Conservation (phyloP, 805 yeast species). For the Candida tibetensis region DNA sequence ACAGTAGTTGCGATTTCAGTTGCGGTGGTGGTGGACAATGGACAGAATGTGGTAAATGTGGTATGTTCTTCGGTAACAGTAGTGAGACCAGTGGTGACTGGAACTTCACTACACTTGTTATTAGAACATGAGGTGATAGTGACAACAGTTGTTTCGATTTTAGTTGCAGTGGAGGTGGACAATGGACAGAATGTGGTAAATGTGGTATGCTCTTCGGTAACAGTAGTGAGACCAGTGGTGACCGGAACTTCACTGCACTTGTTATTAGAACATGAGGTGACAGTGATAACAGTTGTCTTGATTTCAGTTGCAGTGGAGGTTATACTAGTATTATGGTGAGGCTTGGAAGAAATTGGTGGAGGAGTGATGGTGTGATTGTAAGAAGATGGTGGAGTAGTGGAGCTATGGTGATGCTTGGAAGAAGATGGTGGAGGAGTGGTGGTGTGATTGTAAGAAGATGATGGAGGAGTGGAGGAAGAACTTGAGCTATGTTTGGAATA, state of each 20-base stretch:
- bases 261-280: conserved; percentile 33
- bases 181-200: conserved; percentile 36
- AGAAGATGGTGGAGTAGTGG: conserved; percentile 3
- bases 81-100: conserved; percentile 33
- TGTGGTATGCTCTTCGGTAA: conserved; percentile 26
- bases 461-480: conserved; percentile 2
- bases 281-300: conserved; percentile 29
- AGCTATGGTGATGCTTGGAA: background rate
- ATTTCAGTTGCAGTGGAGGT: conserved; percentile 3
- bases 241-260: conserved; percentile 18
- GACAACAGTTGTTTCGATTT: conserved; percentile 23
- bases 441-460: conserved; percentile 1
- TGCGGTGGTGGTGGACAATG: conserved; percentile 15
- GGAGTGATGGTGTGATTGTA: no score
- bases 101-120: conserved; percentile 20
- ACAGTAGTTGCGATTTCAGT: conserved; percentile 12
- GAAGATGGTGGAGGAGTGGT: background rate
- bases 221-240: conserved; percentile 37
- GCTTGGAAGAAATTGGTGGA: background rate
- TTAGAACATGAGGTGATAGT: conserved; percentile 36
- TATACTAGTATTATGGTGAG: no score
- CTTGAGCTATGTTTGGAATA: no score
- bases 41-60: conserved; percentile 33
- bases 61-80: conserved; percentile 31
- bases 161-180: conserved; percentile 6